Conservation (phyloP, 1,284 basidiomycete species). For the Amylostereum areolatum region DNA sequence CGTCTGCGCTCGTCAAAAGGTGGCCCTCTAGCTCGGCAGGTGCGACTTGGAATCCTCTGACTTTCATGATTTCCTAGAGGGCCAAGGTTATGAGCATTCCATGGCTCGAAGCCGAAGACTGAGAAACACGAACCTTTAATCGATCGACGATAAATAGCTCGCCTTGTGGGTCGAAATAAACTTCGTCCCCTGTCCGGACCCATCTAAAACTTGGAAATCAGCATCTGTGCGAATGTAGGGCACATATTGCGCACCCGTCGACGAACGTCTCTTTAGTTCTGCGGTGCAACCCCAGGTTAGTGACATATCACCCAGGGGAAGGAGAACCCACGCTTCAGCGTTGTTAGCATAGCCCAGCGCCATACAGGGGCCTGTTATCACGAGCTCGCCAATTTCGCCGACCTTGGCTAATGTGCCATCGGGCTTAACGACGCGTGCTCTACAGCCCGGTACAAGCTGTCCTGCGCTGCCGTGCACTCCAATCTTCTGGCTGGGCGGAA, state of each 20-base stretch:
- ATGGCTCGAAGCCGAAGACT: not conserved
- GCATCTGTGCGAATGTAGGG: no score
- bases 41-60: conserved; percentile 60
- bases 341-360: conserved; percentile 38
- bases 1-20: conserved; percentile 64
- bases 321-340: conserved; percentile 31
- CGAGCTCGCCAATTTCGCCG: conserved; percentile 36
- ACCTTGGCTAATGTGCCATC: conserved; percentile 33
- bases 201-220: conserved; percentile 22
- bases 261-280: conserved; percentile 37
- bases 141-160: conserved; percentile 40
- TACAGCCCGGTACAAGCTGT: conserved; percentile 30
- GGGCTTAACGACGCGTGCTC: conserved; percentile 30
- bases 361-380: conserved; percentile 34
- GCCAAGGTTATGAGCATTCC: not conserved
- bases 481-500: conserved; percentile 18
- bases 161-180: conserved; percentile 30
- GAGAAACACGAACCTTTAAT: conserved; percentile 27
- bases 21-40: conserved; percentile 42
- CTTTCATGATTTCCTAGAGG: conserved; percentile 55
- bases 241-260: conserved; percentile 19
- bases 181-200: conserved; percentile 41
- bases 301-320: not conserved
- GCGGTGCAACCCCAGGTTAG: not conserved
- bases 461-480: conserved; percentile 32